Evolutionary conservation across 2,329 filamentous ascomycete genomes (phyloP).

Genomic region (Colletotrichum neosansevieriae): DNA sequence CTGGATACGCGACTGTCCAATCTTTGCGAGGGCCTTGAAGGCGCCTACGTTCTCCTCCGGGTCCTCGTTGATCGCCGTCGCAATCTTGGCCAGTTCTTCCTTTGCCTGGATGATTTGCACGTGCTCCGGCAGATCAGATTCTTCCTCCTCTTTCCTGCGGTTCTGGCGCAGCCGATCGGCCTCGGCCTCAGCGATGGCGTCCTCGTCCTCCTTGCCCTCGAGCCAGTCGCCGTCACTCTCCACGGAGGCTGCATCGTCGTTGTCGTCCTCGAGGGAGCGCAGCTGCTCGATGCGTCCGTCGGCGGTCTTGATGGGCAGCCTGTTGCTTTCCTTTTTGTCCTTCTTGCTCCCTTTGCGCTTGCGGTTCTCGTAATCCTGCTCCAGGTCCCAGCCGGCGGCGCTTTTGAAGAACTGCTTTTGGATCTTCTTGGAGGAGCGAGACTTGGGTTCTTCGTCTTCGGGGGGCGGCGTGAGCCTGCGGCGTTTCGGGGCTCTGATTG

Average conservation of each 20-base stretch:
- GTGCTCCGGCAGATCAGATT: constrained; percentile 76
- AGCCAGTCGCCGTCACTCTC: constrained; percentile 75
- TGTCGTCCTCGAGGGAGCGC: constrained; percentile 64
- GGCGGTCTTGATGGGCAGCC: constrained; percentile 87
- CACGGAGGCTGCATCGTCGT: constrained; percentile 70
- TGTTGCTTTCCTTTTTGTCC: constrained; percentile 76
- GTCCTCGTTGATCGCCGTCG: constrained; percentile 85
- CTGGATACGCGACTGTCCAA: constrained; percentile 76
- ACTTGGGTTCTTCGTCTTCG: constrained; percentile 55
- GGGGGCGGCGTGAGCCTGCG: constrained; percentile 68
- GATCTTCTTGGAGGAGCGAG: constrained; percentile 52
- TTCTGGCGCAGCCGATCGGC: constrained; percentile 54
- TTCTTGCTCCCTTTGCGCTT: constrained; percentile 83
- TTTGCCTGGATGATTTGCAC: constrained; percentile 89
- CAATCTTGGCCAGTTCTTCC: constrained; percentile 90
- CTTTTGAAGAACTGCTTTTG: constrained; percentile 77
- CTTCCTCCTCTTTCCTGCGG: constrained; percentile 55
- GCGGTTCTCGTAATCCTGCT: constrained; percentile 88
- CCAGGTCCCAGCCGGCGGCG: constrained; percentile 88
- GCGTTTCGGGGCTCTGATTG: constrained; percentile 65
- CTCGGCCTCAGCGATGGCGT: constrained; percentile 61
- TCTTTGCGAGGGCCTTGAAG: constrained; percentile 81
- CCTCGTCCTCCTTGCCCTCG: constrained; percentile 68
- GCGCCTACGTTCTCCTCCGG: constrained; percentile 89
- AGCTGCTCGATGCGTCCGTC: constrained; percentile 78